Percentiles rank a stretch among this genome's conserved stretches.
Evolutionary conservation across 805 yeast species (phyloP).

Genomic region (Saccharomycopsis amapae): DNA sequence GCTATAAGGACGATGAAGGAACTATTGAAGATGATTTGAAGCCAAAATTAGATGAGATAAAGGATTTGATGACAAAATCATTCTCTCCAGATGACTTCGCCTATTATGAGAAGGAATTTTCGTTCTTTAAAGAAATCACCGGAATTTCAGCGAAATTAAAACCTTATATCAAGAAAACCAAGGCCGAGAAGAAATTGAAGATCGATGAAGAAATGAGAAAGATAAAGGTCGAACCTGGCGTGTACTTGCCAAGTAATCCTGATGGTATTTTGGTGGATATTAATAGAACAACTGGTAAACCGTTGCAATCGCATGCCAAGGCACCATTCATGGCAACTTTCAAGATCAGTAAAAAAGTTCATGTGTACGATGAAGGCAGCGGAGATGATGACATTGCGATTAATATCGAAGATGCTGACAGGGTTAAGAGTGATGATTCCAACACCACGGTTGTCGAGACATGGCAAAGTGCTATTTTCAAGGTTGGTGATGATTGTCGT

Average conservation of each 20-base stretch:
- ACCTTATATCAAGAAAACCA: slow-evolving; percentile 88
- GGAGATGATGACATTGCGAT: slow-evolving; percentile 26
- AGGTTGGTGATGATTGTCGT: slow-evolving; percentile 98
- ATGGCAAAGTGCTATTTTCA: slow-evolving; percentile 95
- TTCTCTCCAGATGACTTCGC: slow-evolving; percentile 54
- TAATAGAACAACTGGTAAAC: slow-evolving; percentile 85
- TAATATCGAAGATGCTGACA: slow-evolving; percentile 16
- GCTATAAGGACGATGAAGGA: slow-evolving; percentile 84
- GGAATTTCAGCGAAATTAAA: slow-evolving; percentile 89
- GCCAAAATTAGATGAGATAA: slow-evolving; percentile 72
- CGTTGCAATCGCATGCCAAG: slow-evolving; percentile 95
- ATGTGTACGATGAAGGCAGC: slow-evolving; percentile 30
- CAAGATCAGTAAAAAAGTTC: slow-evolving; percentile 59
- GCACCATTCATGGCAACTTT: slow-evolving; percentile 98
- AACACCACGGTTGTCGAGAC: slow-evolving; percentile 43
- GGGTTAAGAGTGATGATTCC: slow-evolving; percentile 25
- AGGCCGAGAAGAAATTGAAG: slow-evolving; percentile 92
- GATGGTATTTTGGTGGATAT: slow-evolving; percentile 92
- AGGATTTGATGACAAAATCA: slow-evolving; percentile 51
- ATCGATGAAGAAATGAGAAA: slow-evolving; percentile 92
- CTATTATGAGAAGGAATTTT: slow-evolving; percentile 78
- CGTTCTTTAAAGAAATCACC: slow-evolving; percentile 86
- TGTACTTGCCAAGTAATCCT: slow-evolving; percentile 92
- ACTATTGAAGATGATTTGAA: slow-evolving; percentile 72
- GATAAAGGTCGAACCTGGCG: slow-evolving; percentile 69